Evolutionary conservation across 345 rosid species (phyloP).

Genomic region (Citrus inodora): DNA sequence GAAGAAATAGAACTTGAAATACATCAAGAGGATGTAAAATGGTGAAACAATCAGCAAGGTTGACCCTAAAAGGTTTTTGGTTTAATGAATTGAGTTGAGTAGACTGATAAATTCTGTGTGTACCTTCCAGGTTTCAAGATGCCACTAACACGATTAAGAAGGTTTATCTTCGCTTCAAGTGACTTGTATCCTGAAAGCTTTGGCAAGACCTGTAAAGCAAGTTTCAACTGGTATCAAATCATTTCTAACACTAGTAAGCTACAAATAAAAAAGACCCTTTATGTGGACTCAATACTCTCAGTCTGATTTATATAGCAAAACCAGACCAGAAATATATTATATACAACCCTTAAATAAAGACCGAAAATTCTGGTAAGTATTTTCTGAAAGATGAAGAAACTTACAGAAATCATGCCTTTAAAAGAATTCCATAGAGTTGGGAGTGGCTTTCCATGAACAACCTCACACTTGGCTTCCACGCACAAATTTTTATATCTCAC

Average conservation of each 20-base stretch:
- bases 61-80: not conserved
- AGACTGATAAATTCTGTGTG: not conserved
- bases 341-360: not conserved
- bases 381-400: slow-evolving; percentile 13
- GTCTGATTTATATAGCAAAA: too few relatives aligned
- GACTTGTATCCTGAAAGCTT: slow-evolving; percentile 37
- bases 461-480: slow-evolving; percentile 64
- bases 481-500: slow-evolving; percentile 52
- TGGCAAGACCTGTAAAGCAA: slow-evolving; percentile 36
- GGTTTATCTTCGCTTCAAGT: slow-evolving; percentile 44
- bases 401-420: slow-evolving; percentile 41
- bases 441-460: slow-evolving; percentile 68
- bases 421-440: slow-evolving; percentile 75
- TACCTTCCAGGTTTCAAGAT: slow-evolving; percentile 69
- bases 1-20: too few relatives aligned
- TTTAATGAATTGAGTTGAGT: too few relatives aligned
- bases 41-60: not conserved
- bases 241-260: not conserved
- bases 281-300: too few relatives aligned
- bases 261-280: too few relatives aligned
- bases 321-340: too few relatives aligned
- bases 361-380: too few relatives aligned
- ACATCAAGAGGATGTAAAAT: too few relatives aligned
- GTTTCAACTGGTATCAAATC: not conserved
- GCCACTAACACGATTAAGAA: slow-evolving; percentile 54